phyloP scores from a whole-genome alignment of 2,329 filamentous ascomycete species.

The Fragosphaeria purpurea region DNA sequence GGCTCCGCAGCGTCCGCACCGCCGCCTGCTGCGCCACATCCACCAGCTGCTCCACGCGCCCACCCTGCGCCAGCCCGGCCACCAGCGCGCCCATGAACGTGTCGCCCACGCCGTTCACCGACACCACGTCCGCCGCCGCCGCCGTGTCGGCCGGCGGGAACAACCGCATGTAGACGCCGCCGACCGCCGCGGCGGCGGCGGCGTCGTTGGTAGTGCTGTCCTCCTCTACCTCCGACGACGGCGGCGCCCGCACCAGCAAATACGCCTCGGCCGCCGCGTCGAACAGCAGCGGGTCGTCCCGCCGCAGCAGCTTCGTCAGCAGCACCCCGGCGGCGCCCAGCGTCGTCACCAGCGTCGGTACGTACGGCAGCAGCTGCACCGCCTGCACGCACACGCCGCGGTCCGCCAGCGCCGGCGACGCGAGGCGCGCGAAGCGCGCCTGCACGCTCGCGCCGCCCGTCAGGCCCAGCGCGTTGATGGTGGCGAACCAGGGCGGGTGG shows the following conservation, averaged over 20 bases:
- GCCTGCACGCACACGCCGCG: conserved; percentile 73
- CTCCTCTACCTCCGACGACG: not conserved
- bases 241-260: conserved; percentile 55
- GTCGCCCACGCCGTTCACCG: conserved; percentile 90
- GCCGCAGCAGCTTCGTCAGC: conserved; percentile 58
- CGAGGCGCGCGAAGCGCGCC: conserved; percentile 60
- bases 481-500: conserved; percentile 65
- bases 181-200: conserved; percentile 31
- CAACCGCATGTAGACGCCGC: conserved; percentile 73
- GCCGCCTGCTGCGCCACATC: conserved; percentile 73
- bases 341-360: conserved; percentile 78
- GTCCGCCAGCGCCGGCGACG: conserved; percentile 58
- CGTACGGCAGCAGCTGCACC: conserved; percentile 77
- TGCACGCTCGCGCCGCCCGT: conserved; percentile 42
- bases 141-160: conserved; percentile 60
- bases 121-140: conserved; percentile 55
- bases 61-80: conserved; percentile 60
- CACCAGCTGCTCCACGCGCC: conserved; percentile 52
- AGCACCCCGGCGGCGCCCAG: conserved; percentile 68
- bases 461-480: conserved; percentile 73
- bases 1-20: conserved; percentile 64
- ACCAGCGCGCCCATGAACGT: conserved; percentile 81
- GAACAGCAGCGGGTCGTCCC: conserved; percentile 57
- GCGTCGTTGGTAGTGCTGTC: conserved; percentile 33
- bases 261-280: conserved; percentile 55